These are phyloP conservation scores for Lolium rigidum DNA, from an alignment of 176 grass and related monocot species.

Conservation along the genomic window DNA sequence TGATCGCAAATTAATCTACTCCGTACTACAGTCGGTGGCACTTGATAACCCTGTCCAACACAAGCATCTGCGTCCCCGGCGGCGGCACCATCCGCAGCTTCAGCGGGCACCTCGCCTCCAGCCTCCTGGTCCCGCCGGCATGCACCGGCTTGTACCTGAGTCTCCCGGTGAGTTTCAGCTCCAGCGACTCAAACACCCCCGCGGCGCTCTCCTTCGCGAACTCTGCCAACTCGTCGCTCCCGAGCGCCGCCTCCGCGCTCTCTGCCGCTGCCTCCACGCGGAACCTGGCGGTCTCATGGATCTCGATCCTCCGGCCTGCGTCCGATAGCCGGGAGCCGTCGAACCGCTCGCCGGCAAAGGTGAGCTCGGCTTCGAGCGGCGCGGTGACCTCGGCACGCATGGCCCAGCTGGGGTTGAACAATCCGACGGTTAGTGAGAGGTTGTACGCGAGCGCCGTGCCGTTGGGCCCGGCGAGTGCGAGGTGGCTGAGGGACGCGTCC, in stretches of 20 bases:
- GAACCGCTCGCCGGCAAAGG: conserved; percentile 9
- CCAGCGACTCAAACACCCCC: conserved; percentile 32
- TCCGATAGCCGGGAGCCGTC: neutral
- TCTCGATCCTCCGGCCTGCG: neutral
- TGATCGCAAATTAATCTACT: too few relatives aligned
- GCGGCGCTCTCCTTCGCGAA: conserved; percentile 34
- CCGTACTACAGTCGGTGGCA: neutral
- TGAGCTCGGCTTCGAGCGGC: conserved; percentile 36
- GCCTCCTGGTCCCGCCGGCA: neutral
- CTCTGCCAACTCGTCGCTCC: neutral
- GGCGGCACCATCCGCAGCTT: conserved; percentile 16
- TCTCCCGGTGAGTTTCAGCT: conserved; percentile 29
- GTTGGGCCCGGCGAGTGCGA: conserved; percentile 27
- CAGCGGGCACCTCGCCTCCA: conserved; percentile 35
- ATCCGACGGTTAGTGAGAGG: conserved; percentile 39
- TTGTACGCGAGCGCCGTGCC: conserved; percentile 36
- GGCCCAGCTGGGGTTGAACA: conserved; percentile 38
- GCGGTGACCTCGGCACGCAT: conserved; percentile 29
- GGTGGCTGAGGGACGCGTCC: conserved; percentile 31
- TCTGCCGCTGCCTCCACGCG: neutral
- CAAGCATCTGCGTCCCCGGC: conserved; percentile 13
- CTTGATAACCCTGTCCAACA: conserved; percentile 13
- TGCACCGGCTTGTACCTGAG: conserved; percentile 39
- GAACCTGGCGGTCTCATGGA: neutral
- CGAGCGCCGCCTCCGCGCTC: neutral